phyloP scores from a whole-genome alignment of 2,329 filamentous ascomycete genomes.

The Orbilia brochopaga region DNA sequence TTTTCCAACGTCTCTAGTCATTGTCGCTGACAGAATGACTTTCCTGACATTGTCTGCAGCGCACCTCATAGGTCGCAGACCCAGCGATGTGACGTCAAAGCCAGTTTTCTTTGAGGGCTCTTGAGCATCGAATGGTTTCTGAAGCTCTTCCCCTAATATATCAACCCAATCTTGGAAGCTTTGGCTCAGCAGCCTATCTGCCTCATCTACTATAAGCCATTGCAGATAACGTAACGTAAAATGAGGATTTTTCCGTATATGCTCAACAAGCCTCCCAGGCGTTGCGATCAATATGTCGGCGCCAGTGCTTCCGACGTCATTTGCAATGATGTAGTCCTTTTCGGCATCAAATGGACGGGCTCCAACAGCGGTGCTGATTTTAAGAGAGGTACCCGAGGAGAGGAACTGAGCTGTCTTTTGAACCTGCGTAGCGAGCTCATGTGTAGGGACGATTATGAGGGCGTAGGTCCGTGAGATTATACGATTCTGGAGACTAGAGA shows the following conservation, averaged over 20 bases:
- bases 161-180: conserved; percentile 91
- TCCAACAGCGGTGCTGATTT: conserved; percentile 81
- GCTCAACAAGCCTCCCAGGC: conserved; percentile 88
- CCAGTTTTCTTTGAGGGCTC: conserved; percentile 55
- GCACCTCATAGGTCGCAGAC: conserved; percentile 49
- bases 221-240: conserved; percentile 79
- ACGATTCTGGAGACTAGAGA: conserved; percentile 73
- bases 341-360: conserved; percentile 75
- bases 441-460: conserved; percentile 85
- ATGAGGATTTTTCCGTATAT: conserved; percentile 80
- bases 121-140: conserved; percentile 62
- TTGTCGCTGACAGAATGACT: conserved; percentile 86
- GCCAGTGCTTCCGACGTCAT: conserved; percentile 61
- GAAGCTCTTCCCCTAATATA: conserved; percentile 70
- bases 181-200: conserved; percentile 87
- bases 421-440: conserved; percentile 87
- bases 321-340: conserved; percentile 66
- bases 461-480: conserved; percentile 73
- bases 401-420: conserved; percentile 78
- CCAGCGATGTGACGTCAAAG: conserved; percentile 53
- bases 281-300: conserved; percentile 91
- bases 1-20: conserved; percentile 84
- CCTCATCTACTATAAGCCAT: conserved; percentile 93
- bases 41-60: conserved; percentile 68
- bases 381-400: conserved; percentile 72